Percentiles rank a stretch among this genome's conserved stretches.
Conservation (phyloP, 2,329 filamentous ascomycete genomes). For the Colletotrichum sp. region DNA sequence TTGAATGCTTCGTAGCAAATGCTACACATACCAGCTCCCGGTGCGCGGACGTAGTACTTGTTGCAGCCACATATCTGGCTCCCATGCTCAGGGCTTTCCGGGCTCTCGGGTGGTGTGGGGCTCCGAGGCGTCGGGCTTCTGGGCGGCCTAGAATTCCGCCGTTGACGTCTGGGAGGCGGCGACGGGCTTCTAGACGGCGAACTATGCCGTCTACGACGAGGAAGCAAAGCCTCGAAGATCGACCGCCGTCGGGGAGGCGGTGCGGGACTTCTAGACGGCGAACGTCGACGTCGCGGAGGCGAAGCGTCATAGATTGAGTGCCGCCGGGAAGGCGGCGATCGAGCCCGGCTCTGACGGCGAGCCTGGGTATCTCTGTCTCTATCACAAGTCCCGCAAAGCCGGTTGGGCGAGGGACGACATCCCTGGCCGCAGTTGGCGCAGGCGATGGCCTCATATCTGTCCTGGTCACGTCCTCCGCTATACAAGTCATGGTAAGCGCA, state of each 20-base stretch:
- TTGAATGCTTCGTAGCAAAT: background rate
- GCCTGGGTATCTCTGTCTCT: background rate
- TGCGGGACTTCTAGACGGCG: background rate
- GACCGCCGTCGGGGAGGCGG: background rate
- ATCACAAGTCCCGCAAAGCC: background rate
- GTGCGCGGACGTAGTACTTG: background rate
- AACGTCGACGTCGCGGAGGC: background rate
- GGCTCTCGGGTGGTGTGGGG: background rate
- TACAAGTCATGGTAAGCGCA: background rate
- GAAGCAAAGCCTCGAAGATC: background rate
- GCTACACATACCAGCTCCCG: background rate
- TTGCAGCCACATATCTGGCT: background rate
- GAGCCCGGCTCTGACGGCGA: background rate
- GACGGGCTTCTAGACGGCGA: background rate
- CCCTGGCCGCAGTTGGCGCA: background rate
- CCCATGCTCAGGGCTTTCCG: background rate
- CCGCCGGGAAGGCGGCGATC: background rate
- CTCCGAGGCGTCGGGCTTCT: background rate
- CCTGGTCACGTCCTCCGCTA: background rate
- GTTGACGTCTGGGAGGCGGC: background rate
- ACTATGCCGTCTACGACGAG: background rate
- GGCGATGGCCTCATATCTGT: background rate
- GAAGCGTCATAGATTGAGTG: background rate
- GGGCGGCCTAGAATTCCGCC: background rate
- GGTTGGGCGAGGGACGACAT: background rate